Conservation (phyloP, 805 yeast genomes). For the Lipomyces starkeyi region DNA sequence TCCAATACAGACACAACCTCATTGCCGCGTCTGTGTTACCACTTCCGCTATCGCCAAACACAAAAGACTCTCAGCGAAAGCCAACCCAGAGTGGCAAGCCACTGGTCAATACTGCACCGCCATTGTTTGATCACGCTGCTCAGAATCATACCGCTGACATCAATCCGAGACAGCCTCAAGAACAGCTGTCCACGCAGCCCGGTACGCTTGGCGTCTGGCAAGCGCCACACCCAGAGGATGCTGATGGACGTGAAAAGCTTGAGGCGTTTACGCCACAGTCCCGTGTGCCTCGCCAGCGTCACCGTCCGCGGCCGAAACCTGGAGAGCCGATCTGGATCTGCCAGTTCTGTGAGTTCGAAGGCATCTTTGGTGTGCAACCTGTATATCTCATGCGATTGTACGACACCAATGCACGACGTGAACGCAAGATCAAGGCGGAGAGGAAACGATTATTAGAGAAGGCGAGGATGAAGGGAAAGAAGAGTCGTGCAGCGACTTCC, state of each 20-base stretch:
- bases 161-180: neutral
- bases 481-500: conserved; percentile 17
- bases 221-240: neutral
- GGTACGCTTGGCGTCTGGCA: neutral
- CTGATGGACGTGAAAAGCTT: neutral
- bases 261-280: neutral
- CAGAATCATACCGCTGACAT: neutral
- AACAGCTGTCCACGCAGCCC: neutral
- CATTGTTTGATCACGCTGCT: neutral
- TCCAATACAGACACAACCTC: conserved; percentile 16
- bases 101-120: neutral
- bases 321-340: conserved; percentile 39
- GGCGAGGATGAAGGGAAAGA: conserved; percentile 37
- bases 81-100: neutral
- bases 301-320: conserved; percentile 33
- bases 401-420: conserved; percentile 35
- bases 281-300: conserved; percentile 17
- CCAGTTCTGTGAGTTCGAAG: conserved; percentile 40
- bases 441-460: conserved; percentile 36
- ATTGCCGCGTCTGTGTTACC: conserved; percentile 5
- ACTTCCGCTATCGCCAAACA: neutral
- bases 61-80: neutral
- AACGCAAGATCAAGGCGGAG: conserved; percentile 30
- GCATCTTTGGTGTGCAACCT: conserved; percentile 38
- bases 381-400: conserved; percentile 30